A percentile compares a stretch with the other conserved stretches of the same genome.
Conservation (phyloP, 306 rosid genomes). For the Adenanthera pavonina region DNA sequence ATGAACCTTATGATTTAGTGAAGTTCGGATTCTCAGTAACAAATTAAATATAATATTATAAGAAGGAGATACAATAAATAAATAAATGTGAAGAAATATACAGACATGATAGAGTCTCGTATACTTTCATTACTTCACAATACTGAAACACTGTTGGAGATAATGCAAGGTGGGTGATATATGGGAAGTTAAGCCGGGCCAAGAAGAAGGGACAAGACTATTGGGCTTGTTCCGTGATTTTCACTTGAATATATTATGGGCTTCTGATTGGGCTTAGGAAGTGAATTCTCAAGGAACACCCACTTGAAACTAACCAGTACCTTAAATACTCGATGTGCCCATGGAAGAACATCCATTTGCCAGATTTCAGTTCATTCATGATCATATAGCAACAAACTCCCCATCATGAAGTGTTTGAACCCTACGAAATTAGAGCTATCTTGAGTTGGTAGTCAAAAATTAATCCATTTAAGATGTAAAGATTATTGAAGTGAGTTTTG, state of each 20-base stretch:
- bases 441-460: too few species aligned
- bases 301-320: background rate
- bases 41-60: too few species aligned
- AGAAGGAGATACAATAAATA: too few species aligned
- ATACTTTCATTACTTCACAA: too few species aligned
- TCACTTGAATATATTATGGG: background rate
- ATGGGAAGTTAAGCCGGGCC: background rate
- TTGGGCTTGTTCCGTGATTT: background rate
- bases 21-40: too few species aligned
- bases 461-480: background rate
- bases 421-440: too few species aligned
- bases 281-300: background rate
- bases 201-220: background rate
- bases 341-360: background rate
- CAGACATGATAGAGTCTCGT: too few species aligned
- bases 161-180: background rate
- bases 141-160: too few species aligned
- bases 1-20: too few species aligned
- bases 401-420: slow-evolving; percentile 11
- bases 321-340: background rate
- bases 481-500: too few species aligned
- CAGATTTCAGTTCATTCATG: background rate
- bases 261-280: background rate
- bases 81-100: too few species aligned
- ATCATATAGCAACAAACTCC: slow-evolving; percentile 3